These are phyloP conservation scores for Fragaria iinumae DNA, from an alignment of 306 rosid species.

Conservation along the genomic window DNA sequence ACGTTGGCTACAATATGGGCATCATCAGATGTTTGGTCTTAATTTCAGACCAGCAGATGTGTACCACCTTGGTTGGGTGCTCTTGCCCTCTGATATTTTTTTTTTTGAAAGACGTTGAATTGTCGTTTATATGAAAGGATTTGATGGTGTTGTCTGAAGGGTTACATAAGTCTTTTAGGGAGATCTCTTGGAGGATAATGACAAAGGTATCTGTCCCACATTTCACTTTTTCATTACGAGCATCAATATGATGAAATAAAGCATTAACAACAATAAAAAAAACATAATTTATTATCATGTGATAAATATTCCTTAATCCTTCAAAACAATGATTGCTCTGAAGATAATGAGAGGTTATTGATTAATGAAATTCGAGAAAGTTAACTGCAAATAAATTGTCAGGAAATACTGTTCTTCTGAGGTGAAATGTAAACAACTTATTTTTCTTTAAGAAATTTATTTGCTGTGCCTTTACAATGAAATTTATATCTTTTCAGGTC, in stretches of 20 bases:
- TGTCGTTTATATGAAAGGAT: neutral
- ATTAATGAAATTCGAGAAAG: neutral
- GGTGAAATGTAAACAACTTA: neutral
- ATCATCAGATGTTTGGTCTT: slow-evolving; percentile 4
- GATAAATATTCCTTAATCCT: neutral
- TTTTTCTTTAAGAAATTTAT: neutral
- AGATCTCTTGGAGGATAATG: neutral
- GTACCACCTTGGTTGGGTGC: slow-evolving; percentile 3
- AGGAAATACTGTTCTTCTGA: neutral
- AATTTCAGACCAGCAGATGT: slow-evolving; percentile 4
- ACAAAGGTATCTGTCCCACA: neutral
- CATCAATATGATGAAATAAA: neutral
- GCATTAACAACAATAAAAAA: too few species aligned
- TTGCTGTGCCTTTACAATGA: slow-evolving; percentile 13
- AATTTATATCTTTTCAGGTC: slow-evolving; percentile 47
- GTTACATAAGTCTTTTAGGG: neutral
- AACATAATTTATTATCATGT: neutral
- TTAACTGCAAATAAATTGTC: neutral
- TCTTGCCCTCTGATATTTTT: neutral
- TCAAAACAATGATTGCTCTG: neutral
- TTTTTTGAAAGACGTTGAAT: neutral
- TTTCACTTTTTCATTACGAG: neutral
- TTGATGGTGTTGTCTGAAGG: neutral
- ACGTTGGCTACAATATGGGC: neutral
- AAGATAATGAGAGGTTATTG: neutral